phyloP scores from a whole-genome alignment of 2,329 filamentous ascomycete species.

The Epichloe aotearoae region DNA sequence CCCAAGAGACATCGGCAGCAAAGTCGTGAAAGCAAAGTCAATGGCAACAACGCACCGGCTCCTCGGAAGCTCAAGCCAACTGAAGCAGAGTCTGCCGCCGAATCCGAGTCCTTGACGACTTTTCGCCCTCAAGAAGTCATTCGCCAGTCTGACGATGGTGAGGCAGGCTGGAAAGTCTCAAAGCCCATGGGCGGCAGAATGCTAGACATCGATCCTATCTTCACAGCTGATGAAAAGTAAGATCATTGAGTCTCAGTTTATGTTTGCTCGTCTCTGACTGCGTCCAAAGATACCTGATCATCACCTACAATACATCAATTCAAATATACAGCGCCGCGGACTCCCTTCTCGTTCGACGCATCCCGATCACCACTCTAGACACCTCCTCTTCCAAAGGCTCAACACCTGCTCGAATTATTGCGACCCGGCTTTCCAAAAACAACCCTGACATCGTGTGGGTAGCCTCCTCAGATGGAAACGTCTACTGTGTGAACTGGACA shows the following conservation, averaged over 20 bases:
- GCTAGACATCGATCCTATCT: conserved; percentile 49
- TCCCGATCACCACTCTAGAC: conserved; percentile 35
- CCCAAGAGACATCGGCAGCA: conserved; percentile 28
- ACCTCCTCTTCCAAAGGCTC: conserved; percentile 13
- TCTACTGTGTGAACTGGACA: conserved; percentile 48
- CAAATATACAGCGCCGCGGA: conserved; percentile 71
- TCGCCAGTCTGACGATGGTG: conserved; percentile 17
- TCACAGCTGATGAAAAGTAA: conserved; percentile 48
- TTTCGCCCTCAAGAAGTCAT: conserved; percentile 13
- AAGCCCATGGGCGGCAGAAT: conserved; percentile 53
- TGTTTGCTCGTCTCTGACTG: background rate
- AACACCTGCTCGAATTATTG: conserved; percentile 24
- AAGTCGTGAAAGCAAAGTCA: conserved; percentile 16
- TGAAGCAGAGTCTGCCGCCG: conserved; percentile 2
- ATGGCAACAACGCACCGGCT: conserved; percentile 8
- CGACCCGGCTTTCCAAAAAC: conserved; percentile 25
- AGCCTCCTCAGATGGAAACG: conserved; percentile 41
- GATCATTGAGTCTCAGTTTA: conserved; percentile 11
- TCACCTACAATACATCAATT: conserved; percentile 61
- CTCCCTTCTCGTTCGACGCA: conserved; percentile 65
- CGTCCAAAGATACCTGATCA: conserved; percentile 50
- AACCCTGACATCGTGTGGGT: conserved; percentile 43
- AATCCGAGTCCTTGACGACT: conserved; percentile 3
- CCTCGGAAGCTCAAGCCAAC: conserved; percentile 1
- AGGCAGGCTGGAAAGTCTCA: conserved; percentile 44